Evolutionary conservation across 371 early-diverging fungal genomes (phyloP), one percentile per base, ranked within the genome.

Genomic region (Syncephalastrum racemosum): DNA sequence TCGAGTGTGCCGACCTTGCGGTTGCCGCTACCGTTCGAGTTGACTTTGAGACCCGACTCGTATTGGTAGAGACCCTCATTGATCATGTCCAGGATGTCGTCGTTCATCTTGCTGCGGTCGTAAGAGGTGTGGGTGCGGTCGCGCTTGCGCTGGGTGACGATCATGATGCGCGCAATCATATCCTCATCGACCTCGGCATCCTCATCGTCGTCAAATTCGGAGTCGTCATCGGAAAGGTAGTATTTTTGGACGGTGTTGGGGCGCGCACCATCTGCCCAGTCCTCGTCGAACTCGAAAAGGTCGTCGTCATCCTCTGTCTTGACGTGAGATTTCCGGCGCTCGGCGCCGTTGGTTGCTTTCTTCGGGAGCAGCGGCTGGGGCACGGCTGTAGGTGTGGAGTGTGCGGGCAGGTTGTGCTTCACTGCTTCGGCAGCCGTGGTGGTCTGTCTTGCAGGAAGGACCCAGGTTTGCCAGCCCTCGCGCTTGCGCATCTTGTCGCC

Each of bases 1-100:
- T 81, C 81, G 36, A 90, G 77, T 16, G 86, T 85, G 46, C 82
- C 85, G 16, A 92, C 82, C 74, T 90, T 90, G 16, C 58, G 27
- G 46, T 58, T 46, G 25, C 18, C 42, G 64, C 66, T 77, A 13
- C 67, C 68, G 50, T 49, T 50, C 1, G 2, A 7, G 36, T 31
- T 31, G 22, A 42, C 46, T 39, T 78, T 81, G 45, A 93, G 75
- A 46, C 90, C 90, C 41, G 78, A 67, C 63, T 96, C 95, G 61
- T 95, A 96, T 57, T 90, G 83, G 65, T 90, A 89, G 23, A 96
- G 78, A 5, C 95, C 97, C 68, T 96, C 96, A 68, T 90, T 96
- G 73, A 96, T 96, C 73, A 94, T 92, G 25, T 94, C 92, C 24
- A 85, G 82, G 53, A 94, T 81, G 24, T 96, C 97, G 49, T 89